Base-by-base conservation (phyloP, 2,329 filamentous ascomycete genomes). In the Sclerotinia spermophila region DNA sequence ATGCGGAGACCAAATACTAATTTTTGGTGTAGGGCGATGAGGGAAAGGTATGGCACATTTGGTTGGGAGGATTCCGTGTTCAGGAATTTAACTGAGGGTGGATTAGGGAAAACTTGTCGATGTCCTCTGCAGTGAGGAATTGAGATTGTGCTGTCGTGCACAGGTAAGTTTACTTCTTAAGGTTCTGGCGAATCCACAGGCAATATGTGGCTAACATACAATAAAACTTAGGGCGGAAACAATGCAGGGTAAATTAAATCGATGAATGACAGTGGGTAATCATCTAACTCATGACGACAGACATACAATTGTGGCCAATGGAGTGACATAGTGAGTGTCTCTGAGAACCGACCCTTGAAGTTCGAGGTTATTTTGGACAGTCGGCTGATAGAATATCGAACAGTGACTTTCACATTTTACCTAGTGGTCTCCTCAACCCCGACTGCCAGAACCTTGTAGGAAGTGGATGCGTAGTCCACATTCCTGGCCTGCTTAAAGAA, bases 401-500 rank as follows among this genome's bases (percentile, higher is more conserved):
- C 40, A 69, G 68, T 79, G 72, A 82, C 78, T 72, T 86, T 83
- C 78, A 85, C 85, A 80, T 91, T 71, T 81, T 90, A 65, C 87
- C 89, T 35, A 91, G 88, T 70, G 92, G 92, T 72, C 85, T 94
- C 72, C 84, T 94, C 74, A 92, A 91, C 78, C 89, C 90, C 10
- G 82, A 83, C 58, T 92, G 87, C 79, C 84, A 88, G 76, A 94
- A 94, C 82, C 83, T 94, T 71, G 90, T 94, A 78, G 92, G 91
- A 72, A 90, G 89, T 64, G 90, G 84, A 61, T 85, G 87, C 55
- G 87, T 92, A 72, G 88, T 92, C 74, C 87, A 92, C 80, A 84
- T 91, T 69, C 87, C 88, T 19, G 71, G 84, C 68, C 90, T 91
- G 82, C 90, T 91, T 84, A 85, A 86, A 75, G 89, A 92, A 79